Percentiles rank a stretch among this genome's conserved stretches.
phyloP scores from a whole-genome alignment of 1,284 basidiomycete species.

The Blastosporella zonata region DNA sequence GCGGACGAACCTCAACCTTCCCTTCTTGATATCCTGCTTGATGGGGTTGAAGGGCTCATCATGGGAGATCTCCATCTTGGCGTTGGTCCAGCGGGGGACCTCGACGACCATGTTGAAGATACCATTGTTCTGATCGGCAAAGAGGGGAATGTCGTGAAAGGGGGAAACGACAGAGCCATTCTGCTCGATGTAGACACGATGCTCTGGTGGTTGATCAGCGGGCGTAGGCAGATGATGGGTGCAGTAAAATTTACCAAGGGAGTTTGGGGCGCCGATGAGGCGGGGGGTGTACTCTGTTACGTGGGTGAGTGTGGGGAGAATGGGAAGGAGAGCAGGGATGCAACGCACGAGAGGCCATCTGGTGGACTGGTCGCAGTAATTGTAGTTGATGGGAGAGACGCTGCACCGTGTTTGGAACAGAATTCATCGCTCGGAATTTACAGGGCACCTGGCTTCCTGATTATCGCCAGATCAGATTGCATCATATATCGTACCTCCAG shows the following conservation, averaged over 20 bases:
- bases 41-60: conserved; percentile 98
- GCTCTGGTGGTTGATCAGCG: conserved; percentile 56
- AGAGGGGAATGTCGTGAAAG: conserved; percentile 96
- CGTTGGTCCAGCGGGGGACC: conserved; percentile 99
- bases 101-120: conserved; percentile 99
- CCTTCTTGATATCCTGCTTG: conserved; percentile 98
- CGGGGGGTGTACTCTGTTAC: conserved; percentile 67
- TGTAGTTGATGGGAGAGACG: conserved; percentile 61
- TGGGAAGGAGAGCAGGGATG: conserved; percentile 10
- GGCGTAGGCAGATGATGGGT: conserved; percentile 1
- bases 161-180: conserved; percentile 83
- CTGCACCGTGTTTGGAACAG: conserved; percentile 37
- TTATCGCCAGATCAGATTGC: conserved; percentile 21
- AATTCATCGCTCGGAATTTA: conserved; percentile 33
- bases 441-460: conserved; percentile 19
- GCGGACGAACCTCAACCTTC: conserved; percentile 94
- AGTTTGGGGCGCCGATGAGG: conserved; percentile 86
- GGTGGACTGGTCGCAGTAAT: conserved; percentile 46
- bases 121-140: conserved; percentile 89
- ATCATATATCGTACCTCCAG: conserved; percentile 19
- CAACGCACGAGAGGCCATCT: conserved; percentile 60
- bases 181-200: conserved; percentile 93
- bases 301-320: conserved; percentile 16
- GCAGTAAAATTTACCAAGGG: conserved; percentile 65
- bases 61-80: conserved; percentile 98